Percentiles rank a stretch among this genome's conserved stretches.
Evolutionary conservation across 2,329 filamentous ascomycete genomes (phyloP).

Genomic region (Orbilia oligospora): DNA sequence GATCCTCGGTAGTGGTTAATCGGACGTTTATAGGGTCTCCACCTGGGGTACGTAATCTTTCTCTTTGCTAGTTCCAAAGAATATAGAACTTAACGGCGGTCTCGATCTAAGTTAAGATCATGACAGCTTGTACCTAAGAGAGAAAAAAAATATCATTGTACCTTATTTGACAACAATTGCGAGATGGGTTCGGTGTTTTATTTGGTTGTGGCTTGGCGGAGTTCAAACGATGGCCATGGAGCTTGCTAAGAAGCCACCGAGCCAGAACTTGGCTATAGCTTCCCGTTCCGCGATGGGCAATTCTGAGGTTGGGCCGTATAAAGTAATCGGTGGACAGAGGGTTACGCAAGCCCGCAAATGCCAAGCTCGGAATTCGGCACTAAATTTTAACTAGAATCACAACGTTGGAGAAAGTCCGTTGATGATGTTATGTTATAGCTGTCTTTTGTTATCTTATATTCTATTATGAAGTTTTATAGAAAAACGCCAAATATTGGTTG

Average conservation of each 20-base stretch:
- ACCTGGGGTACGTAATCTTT: conserved; percentile 31
- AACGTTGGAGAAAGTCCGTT: neutral
- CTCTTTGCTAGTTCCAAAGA: neutral
- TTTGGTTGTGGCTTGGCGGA: conserved; percentile 6
- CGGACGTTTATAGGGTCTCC: neutral
- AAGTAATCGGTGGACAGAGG: conserved; percentile 20
- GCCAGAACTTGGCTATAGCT: conserved; percentile 31
- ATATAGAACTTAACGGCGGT: neutral
- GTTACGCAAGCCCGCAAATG: conserved; percentile 47
- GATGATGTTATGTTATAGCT: neutral
- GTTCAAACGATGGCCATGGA: conserved; percentile 13
- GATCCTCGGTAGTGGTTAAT: conserved; percentile 24
- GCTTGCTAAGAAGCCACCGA: conserved; percentile 21
- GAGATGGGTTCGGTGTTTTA: neutral
- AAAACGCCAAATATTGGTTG: too few species aligned
- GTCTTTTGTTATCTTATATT: neutral
- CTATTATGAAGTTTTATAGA: too few species aligned
- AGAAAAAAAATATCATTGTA: neutral
- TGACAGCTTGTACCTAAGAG: conserved; percentile 5
- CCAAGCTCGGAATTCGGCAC: conserved; percentile 48
- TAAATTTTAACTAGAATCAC: neutral
- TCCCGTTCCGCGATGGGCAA: conserved; percentile 32
- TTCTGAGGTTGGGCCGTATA: conserved; percentile 16
- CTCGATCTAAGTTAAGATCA: conserved; percentile 20
- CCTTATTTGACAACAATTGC: conserved; percentile 2